phyloP scores from a whole-genome alignment of 169 alveolate genomes.

The Eimeria praecox region DNA sequence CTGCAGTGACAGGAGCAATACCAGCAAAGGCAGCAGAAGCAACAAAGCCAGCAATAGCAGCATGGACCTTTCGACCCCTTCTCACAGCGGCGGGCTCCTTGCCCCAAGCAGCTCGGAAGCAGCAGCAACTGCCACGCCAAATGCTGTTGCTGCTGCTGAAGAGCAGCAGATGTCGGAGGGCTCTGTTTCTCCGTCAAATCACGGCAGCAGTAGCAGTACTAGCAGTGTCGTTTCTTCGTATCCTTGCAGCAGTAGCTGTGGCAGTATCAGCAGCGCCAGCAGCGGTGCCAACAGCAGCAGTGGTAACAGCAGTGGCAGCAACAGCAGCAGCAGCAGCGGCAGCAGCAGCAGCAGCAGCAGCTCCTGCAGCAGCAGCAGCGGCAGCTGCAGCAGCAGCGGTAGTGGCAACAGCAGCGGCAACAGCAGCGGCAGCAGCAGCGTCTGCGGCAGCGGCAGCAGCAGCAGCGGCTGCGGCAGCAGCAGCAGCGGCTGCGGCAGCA shows the following conservation, averaged over 20 bases:
- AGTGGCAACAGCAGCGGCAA: too few species aligned
- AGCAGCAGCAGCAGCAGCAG: conserved; percentile 18
- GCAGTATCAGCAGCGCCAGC: conserved; percentile 16
- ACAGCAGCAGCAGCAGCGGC: background rate
- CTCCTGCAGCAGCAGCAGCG: conserved; percentile 43
- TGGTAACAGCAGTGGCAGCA: background rate
- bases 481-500: conserved; percentile 30
- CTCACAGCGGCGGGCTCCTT: conserved; percentile 42
- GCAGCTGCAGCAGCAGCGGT: conserved; percentile 6
- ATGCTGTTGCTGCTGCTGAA: conserved; percentile 30
- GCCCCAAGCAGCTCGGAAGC: conserved; percentile 32
- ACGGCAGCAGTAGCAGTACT: conserved; percentile 17
- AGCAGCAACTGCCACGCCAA: conserved; percentile 30
- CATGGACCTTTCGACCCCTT: conserved; percentile 20
- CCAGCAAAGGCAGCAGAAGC: conserved; percentile 45
- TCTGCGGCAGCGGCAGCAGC: background rate
- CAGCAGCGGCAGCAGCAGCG: conserved; percentile 34
- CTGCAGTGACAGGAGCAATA: background rate
- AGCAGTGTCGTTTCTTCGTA: conserved; percentile 1
- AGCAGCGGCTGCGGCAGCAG: background rate
- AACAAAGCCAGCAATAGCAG: background rate
- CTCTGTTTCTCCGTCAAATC: conserved; percentile 3
- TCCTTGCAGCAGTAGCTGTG: conserved; percentile 6
- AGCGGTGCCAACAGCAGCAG: background rate
- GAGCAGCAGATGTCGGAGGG: conserved; percentile 31